Evolutionary conservation across 805 yeast species (phyloP).

Genomic region (Starmerella riodocensis): DNA sequence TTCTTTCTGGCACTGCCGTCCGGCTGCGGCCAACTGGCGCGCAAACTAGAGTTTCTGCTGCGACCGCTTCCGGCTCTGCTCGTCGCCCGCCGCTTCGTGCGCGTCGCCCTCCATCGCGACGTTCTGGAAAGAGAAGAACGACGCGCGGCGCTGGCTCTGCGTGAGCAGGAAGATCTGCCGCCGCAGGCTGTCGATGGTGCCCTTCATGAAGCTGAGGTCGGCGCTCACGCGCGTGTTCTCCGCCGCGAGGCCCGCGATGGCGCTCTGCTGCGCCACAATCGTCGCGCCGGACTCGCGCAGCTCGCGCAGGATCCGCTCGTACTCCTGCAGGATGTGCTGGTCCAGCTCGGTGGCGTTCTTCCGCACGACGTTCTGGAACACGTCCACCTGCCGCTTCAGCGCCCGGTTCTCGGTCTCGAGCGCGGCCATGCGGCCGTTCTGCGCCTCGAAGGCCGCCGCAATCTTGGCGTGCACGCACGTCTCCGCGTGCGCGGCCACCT

Average conservation of each 20-base stretch:
- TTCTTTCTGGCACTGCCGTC: too few species aligned
- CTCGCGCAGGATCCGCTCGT: slow-evolving; percentile 28
- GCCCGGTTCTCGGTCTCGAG: slow-evolving; percentile 27
- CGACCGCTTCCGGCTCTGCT: not conserved
- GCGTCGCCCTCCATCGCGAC: not conserved
- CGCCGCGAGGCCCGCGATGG: slow-evolving; percentile 25
- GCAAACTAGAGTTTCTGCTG: not conserved
- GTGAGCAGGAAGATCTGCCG: slow-evolving; percentile 28
- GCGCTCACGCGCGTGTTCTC: slow-evolving; percentile 27
- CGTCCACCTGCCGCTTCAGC: slow-evolving; percentile 24
- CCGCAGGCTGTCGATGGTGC: slow-evolving; percentile 26
- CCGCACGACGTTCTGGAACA: slow-evolving; percentile 15
- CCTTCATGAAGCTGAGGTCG: slow-evolving; percentile 25
- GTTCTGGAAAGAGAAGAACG: slow-evolving; percentile 2
- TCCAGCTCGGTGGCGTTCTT: slow-evolving; percentile 21
- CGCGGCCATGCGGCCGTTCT: slow-evolving; percentile 21
- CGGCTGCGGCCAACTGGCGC: too few species aligned
- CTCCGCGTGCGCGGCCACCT: slow-evolving; percentile 16
- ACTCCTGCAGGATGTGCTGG: slow-evolving; percentile 24
- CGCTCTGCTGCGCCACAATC: slow-evolving; percentile 27
- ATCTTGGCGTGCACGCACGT: slow-evolving; percentile 23
- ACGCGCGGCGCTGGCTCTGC: slow-evolving; percentile 13
- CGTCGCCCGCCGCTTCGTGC: not conserved
- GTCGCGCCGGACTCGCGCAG: slow-evolving; percentile 24
- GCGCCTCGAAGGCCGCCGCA: slow-evolving; percentile 22